Conservation (phyloP, 768 basidiomycete genomes). For the Termitomyces sp. region DNA sequence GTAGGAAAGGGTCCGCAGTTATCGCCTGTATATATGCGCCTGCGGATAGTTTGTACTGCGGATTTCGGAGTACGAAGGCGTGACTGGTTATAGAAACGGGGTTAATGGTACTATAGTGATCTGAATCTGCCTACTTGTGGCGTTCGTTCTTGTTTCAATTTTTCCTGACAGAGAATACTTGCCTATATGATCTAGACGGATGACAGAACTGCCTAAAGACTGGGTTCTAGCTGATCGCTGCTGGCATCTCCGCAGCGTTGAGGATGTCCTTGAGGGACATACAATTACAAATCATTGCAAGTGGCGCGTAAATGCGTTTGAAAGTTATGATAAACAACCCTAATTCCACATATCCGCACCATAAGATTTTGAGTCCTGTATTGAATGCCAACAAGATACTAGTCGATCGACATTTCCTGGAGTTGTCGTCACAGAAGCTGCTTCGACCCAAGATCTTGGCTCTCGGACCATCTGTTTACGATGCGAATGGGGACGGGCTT, state of each 20-base stretch:
- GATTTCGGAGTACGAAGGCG: neutral
- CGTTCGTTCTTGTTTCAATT: neutral
- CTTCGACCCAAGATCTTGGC: neutral
- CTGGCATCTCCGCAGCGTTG: neutral
- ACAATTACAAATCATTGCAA: neutral
- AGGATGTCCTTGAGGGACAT: neutral
- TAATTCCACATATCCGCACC: no score
- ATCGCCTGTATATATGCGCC: neutral
- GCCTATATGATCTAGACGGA: neutral
- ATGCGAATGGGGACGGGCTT: slow-evolving; percentile 20
- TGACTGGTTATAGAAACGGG: neutral
- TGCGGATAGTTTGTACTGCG: neutral
- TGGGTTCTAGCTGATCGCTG: neutral
- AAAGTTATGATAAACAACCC: neutral
- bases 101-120: no score
- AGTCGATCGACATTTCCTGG: neutral
- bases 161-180: neutral
- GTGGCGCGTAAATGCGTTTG: neutral
- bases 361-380: neutral
- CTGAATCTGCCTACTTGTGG: neutral
- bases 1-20: neutral
- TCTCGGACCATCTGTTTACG: slow-evolving; percentile 10
- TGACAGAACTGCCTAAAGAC: neutral
- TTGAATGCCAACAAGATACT: neutral
- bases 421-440: neutral